Evolutionary conservation across 2,329 filamentous ascomycete genomes (phyloP).

Genomic region (Graphilbum sp.): DNA sequence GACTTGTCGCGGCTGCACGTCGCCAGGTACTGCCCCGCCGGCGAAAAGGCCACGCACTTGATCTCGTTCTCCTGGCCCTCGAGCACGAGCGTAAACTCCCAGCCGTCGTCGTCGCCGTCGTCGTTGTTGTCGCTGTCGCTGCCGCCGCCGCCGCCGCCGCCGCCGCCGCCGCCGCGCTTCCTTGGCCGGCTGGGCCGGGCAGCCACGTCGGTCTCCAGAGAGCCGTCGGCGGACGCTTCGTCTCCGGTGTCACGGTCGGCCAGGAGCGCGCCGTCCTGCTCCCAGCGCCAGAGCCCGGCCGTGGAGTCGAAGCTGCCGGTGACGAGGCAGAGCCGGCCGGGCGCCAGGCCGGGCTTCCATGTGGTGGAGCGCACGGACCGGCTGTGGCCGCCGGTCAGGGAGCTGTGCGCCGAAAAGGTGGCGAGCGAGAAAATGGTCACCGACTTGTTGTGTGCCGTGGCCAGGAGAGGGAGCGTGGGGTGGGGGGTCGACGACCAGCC

Average conservation of each 20-base stretch:
- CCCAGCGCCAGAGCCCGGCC: constrained; percentile 66
- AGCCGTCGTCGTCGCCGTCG: constrained; percentile 40
- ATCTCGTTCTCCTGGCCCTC: constrained; percentile 95
- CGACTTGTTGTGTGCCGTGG: constrained; percentile 74
- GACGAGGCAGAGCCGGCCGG: constrained; percentile 58
- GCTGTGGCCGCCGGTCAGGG: constrained; percentile 74
- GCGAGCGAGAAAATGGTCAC: constrained; percentile 81
- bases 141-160: background rate
- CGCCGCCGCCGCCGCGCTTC: no score
- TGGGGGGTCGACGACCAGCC: constrained; percentile 80
- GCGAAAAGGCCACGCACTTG: constrained; percentile 60
- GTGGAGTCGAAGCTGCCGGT: constrained; percentile 91
- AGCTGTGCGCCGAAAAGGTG: constrained; percentile 62
- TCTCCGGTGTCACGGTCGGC: constrained; percentile 5
- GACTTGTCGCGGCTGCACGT: constrained; percentile 87
- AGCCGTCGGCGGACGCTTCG: constrained; percentile 12
- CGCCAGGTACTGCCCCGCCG: constrained; percentile 62
- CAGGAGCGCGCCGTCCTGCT: constrained; percentile 26
- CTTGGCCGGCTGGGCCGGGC: constrained; percentile 6
- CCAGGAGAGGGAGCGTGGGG: constrained; percentile 71
- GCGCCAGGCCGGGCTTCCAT: constrained; percentile 63
- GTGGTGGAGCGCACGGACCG: constrained; percentile 72
- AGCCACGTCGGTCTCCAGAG: constrained; percentile 23
- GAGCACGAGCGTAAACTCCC: constrained; percentile 81
- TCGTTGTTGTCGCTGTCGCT: constrained; percentile 7